Base-by-base conservation (phyloP, 148 eudicot genomes). In the Limonium bicolor region DNA sequence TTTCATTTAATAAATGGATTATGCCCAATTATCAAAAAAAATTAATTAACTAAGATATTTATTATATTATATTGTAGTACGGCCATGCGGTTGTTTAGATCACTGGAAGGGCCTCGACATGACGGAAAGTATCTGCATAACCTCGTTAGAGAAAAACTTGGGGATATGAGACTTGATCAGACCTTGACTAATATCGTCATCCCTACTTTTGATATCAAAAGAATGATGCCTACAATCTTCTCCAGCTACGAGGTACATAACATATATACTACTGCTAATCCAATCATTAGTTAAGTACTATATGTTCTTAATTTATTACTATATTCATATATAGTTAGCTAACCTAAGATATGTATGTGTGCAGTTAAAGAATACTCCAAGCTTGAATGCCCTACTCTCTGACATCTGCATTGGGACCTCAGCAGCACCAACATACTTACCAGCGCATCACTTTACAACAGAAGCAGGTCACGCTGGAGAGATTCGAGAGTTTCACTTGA, bases 331-430 rank as follows among this genome's bases (percentile, higher is more conserved):
- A 11, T 48, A 6, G 18, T 4, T 29, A 29, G 7, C 10, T 36
- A 21, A 16, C 28, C n/a, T 12, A 4, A 11, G 1, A 1, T 27
- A 35, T 36, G 14, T 34, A 19, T 16, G 14, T 4, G 46, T 46
- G 43, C 12, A 71, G 75, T 56, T 59, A 21, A 30, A 39, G 11
- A 38, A 5, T 13, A 43, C 46, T 7, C 64, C 67, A 3, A 15
- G 6, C 25, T 17, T 62, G 30, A 62, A 80, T 34, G 85, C 60
- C 2, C 17, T 11, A 4, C n/a, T 77, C 8, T 60, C 76, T 0
- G 92, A 81, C 43, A 68, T 81, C 14, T 73, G 78, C 63, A 57
- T 73, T 31, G 60, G 78, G 48, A 77, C 86, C n/a, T 68, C 92
- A 1, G 90, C 81, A 1, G 86, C 82, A 4, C 92, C 92, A 23